Conservation (phyloP, 345 rosid genomes). For the Murraya koenigii region DNA sequence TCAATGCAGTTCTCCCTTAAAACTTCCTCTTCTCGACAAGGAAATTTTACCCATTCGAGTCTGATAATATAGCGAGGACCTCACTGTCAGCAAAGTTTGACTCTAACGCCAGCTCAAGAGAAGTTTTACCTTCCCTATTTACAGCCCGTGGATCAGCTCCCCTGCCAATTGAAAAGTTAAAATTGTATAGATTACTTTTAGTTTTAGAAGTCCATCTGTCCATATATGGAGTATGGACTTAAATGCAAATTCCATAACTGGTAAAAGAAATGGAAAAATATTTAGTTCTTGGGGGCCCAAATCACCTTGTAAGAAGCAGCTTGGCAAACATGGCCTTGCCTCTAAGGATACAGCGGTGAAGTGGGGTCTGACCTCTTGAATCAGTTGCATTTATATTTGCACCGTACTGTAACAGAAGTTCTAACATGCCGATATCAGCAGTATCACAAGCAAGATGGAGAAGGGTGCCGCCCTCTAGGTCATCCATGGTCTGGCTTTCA, state of each 20-base stretch:
- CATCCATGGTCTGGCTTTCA: slow-evolving; percentile 50
- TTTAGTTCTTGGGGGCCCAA: background rate
- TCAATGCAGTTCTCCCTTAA: slow-evolving; percentile 7
- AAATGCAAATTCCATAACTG: background rate
- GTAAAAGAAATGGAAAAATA: background rate
- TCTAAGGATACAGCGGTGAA: slow-evolving; percentile 66
- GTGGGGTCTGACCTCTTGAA: slow-evolving; percentile 78
- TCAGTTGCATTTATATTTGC: slow-evolving; percentile 75
- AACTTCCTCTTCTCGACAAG: background rate
- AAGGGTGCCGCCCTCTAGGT: slow-evolving; percentile 70
- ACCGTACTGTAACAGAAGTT: slow-evolving; percentile 92
- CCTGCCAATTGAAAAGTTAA: slow-evolving; percentile 45
- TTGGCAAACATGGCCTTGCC: slow-evolving; percentile 68
- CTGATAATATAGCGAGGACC: slow-evolving; percentile 63
- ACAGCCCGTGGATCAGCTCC: slow-evolving; percentile 77
- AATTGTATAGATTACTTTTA: slow-evolving; percentile 1
- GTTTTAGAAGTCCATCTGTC: background rate
- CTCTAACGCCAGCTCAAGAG: slow-evolving; percentile 60
- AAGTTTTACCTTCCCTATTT: slow-evolving; percentile 59
- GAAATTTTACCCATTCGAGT: slow-evolving; percentile 46
- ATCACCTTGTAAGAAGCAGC: slow-evolving; percentile 81
- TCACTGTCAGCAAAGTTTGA: slow-evolving; percentile 58
- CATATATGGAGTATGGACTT: background rate
- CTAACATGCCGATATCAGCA: slow-evolving; percentile 93
- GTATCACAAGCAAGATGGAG: slow-evolving; percentile 98